Percentiles rank a stretch among this genome's conserved stretches.
Conservation (phyloP, 2,329 filamentous ascomycete species). For the Nemania sp. region DNA sequence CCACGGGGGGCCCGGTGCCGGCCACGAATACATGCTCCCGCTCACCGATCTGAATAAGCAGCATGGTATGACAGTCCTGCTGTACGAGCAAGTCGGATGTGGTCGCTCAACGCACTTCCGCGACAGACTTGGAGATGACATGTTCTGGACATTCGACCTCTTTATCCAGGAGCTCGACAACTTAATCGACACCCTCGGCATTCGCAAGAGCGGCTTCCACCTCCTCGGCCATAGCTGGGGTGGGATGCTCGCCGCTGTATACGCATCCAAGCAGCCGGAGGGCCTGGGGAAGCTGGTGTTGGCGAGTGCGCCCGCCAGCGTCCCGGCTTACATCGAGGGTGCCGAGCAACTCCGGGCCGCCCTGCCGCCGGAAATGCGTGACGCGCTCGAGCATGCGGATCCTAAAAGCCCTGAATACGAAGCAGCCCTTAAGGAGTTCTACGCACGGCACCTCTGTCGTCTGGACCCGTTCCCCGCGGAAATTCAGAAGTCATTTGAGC, state of each 20-base stretch:
- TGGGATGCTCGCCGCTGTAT: constrained; percentile 31
- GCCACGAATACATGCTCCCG: constrained; percentile 66
- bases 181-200: constrained; percentile 26
- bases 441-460: constrained; percentile 22
- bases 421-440: constrained; percentile 15
- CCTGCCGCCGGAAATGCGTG: constrained; percentile 24
- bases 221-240: constrained; percentile 32
- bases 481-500: constrained; percentile 3
- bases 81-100: constrained; percentile 59
- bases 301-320: constrained; percentile 32
- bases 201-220: constrained; percentile 25
- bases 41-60: constrained; percentile 54
- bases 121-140: constrained; percentile 45
- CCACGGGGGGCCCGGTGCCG: constrained; percentile 41
- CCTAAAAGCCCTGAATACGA: constrained; percentile 26
- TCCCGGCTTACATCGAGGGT: constrained; percentile 5
- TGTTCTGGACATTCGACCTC: constrained; percentile 35
- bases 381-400: constrained; percentile 11
- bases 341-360: not conserved
- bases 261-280: constrained; percentile 19
- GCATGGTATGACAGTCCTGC: constrained; percentile 36
- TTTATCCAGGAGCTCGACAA: constrained; percentile 35
- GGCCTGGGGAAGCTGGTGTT: constrained; percentile 34
- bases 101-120: constrained; percentile 52
- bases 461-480: constrained; percentile 22